Evolutionary conservation across 805 yeast species (phyloP), one percentile per base, ranked within the genome.

Genomic region (Saccharomycopsis guyanensis): DNA sequence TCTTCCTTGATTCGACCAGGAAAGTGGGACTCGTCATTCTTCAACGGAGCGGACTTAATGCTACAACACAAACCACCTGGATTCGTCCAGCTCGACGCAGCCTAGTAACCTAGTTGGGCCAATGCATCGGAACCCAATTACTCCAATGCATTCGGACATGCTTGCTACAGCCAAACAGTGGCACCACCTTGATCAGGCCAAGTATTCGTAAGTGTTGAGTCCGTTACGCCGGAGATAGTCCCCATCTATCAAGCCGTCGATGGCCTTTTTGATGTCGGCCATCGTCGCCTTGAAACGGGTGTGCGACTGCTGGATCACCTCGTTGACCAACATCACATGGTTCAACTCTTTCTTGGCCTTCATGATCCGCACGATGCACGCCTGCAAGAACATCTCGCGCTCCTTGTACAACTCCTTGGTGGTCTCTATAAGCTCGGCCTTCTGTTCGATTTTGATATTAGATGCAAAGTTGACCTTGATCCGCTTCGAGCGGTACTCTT

Each of bases 311-410:
- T 86, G 83, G 56, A 86, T 80, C 36, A 89, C 91, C 62, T 91
- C 97, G 56, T 83, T 86, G 36, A 88, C 80, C 57, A 91, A 72
- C 46, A 80, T 81, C 41, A 81, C 83, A 60, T 89, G 97, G 53
- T 78, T 77, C 56, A 86, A 69, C 38, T 71, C 72, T 62, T 88
- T 85, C 59, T 96, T 75, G 1, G 96, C 89, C 68, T 91, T 91
- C 97, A 91, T 93, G 59, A 91, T 86, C 57, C 98, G 76, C 34
- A 91, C 97, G 65, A 93, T 87, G 58, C 95, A 86, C 2, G 97
- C 96, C 59, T 87, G 86, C 56, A 93, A 70, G 66, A 81, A 82
- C 59, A 84, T 79, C 65, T 82, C 83, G 60, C 96, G 76, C 51
- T 88, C 88, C 57, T 50, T 87, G 56, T 84, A 86, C 62, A 82